These are phyloP conservation scores for Lichtheimia ramosa DNA, from an alignment of 371 early-diverging fungal genomes.

Conservation along the genomic window DNA sequence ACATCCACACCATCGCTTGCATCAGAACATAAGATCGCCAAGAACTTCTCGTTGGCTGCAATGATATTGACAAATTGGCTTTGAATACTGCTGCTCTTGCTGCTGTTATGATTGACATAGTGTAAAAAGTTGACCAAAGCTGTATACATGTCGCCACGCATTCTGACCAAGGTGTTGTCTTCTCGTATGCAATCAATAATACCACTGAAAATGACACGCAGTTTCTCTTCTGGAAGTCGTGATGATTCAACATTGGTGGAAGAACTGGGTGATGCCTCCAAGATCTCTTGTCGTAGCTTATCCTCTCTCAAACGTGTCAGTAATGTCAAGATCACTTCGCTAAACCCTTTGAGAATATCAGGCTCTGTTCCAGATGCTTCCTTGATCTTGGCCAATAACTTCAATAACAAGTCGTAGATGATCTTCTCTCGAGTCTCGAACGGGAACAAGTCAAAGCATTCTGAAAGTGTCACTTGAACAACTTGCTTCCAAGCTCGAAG, in stretches of 20 bases:
- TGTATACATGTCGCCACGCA: slow-evolving; percentile 85
- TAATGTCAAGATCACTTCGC: slow-evolving; percentile 58
- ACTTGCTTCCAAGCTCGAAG: slow-evolving; percentile 82
- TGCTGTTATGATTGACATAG: slow-evolving; percentile 37
- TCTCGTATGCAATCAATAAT: slow-evolving; percentile 68
- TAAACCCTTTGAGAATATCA: slow-evolving; percentile 58
- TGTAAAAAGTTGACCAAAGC: slow-evolving; percentile 73
- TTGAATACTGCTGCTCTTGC: slow-evolving; percentile 6
- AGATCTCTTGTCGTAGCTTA: slow-evolving; percentile 29
- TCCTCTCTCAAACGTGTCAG: slow-evolving; percentile 41
- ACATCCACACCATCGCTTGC: slow-evolving; percentile 79
- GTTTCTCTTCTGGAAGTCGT: slow-evolving; percentile 56
- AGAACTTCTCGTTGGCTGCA: slow-evolving; percentile 53
- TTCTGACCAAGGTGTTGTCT: slow-evolving; percentile 56
- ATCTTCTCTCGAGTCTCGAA: slow-evolving; percentile 60
- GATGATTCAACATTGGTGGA: slow-evolving; percentile 24
- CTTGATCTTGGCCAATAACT: slow-evolving; percentile 59
- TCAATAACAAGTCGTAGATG: slow-evolving; percentile 60
- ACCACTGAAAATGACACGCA: slow-evolving; percentile 58
- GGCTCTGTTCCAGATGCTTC: slow-evolving; percentile 26
- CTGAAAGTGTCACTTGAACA: slow-evolving; percentile 67
- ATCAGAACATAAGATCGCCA: slow-evolving; percentile 76
- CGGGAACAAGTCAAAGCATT: slow-evolving; percentile 63
- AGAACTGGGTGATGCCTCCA: slow-evolving; percentile 23
- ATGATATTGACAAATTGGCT: slow-evolving; percentile 20